Evolutionary conservation across 2,329 filamentous ascomycete species (phyloP).

Genomic region (Aureobasidium sp.): DNA sequence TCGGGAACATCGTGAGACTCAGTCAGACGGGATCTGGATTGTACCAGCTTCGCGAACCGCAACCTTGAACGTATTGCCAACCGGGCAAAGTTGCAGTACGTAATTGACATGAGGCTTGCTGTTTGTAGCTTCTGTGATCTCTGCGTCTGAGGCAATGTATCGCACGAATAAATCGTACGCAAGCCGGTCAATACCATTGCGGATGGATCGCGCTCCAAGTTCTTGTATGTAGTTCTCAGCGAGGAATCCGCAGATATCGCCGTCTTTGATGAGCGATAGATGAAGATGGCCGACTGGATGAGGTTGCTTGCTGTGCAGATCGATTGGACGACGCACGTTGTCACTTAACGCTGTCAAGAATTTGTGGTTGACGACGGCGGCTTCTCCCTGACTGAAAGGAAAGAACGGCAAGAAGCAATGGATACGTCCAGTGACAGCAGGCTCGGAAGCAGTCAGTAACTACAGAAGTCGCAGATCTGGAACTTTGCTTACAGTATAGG

Average conservation of each 20-base stretch:
- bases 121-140: constrained; percentile 13
- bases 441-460: too few relatives aligned
- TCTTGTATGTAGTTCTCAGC: constrained; percentile 29
- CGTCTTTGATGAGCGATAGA: constrained; percentile 27
- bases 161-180: constrained; percentile 1
- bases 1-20: background rate
- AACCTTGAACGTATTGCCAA: background rate
- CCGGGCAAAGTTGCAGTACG: constrained; percentile 3
- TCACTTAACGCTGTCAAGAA: constrained; percentile 33
- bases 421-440: constrained; percentile 33
- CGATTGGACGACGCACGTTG: constrained; percentile 22
- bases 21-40: background rate
- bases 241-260: constrained; percentile 28
- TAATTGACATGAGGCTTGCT: constrained; percentile 8
- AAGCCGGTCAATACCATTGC: constrained; percentile 21
- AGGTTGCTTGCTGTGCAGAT: constrained; percentile 24
- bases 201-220: constrained; percentile 31
- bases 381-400: constrained; percentile 35
- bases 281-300: constrained; percentile 31
- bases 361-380: constrained; percentile 39
- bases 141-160: background rate
- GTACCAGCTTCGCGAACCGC: background rate
- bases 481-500: background rate
- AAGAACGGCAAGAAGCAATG: constrained; percentile 38
- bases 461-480: too few relatives aligned